phyloP scores from a whole-genome alignment of 2,329 filamentous ascomycete genomes.

The Neofusicoccum cordaticola region DNA sequence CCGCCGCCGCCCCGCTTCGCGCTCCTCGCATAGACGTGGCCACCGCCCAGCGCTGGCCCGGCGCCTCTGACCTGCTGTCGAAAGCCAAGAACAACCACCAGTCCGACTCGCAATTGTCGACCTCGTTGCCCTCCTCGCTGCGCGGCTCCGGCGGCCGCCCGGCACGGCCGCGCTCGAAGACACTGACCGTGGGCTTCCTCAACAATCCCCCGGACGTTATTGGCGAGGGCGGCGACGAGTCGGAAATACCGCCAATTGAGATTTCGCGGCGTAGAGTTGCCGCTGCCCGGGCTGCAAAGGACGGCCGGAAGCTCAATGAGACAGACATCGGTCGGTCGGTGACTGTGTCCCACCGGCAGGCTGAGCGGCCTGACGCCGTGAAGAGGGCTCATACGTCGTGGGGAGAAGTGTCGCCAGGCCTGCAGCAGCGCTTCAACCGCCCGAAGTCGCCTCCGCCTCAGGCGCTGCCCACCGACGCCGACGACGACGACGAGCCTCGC shows the following conservation, averaged over 20 bases:
- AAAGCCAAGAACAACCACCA: slow-evolving; percentile 24
- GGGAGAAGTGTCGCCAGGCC: slow-evolving; percentile 35
- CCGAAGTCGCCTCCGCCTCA: slow-evolving; percentile 15
- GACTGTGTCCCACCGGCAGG: slow-evolving; percentile 7
- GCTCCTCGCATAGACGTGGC: slow-evolving; percentile 49
- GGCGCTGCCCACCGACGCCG: neutral
- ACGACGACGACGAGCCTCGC: neutral
- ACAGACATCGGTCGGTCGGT: slow-evolving; percentile 10
- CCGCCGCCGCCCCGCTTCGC: slow-evolving; percentile 25
- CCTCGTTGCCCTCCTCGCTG: slow-evolving; percentile 27
- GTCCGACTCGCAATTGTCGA: slow-evolving; percentile 34
- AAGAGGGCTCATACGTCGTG: slow-evolving; percentile 33
- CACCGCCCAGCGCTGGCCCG: slow-evolving; percentile 52
- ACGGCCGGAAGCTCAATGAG: slow-evolving; percentile 14
- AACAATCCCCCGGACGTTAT: slow-evolving; percentile 75
- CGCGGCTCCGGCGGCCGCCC: slow-evolving; percentile 35
- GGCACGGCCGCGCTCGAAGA: slow-evolving; percentile 55
- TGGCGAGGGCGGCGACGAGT: slow-evolving; percentile 87
- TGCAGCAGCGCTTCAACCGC: slow-evolving; percentile 25
- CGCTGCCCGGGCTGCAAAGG: slow-evolving; percentile 9
- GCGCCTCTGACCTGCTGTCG: slow-evolving; percentile 42
- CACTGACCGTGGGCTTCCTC: slow-evolving; percentile 71
- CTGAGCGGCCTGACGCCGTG: slow-evolving; percentile 16
- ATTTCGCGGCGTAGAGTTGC: slow-evolving; percentile 51
- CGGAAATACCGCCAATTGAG: slow-evolving; percentile 67